Percentiles rank a stretch among this genome's conserved stretches.
These are phyloP conservation scores for Candida jianshihensis DNA, from an alignment of 805 yeast genomes.

Conservation along the genomic window DNA sequence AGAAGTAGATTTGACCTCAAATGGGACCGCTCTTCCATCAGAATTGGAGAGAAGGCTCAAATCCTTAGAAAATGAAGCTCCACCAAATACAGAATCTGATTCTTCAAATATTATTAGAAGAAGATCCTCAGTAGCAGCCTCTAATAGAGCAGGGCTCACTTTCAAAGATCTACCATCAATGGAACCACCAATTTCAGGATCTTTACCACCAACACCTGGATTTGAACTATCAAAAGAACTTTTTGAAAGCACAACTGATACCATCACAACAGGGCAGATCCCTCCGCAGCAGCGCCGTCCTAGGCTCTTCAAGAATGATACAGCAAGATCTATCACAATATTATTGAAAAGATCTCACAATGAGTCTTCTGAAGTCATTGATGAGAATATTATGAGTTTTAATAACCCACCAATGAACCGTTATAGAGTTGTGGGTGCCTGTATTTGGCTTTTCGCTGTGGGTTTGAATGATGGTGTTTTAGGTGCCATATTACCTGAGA, in stretches of 20 bases:
- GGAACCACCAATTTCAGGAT: slow-evolving; percentile 34
- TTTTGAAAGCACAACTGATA: slow-evolving; percentile 7
- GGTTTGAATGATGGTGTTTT: slow-evolving; percentile 53
- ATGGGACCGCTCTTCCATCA: not conserved
- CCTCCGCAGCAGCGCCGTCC: slow-evolving; percentile 9
- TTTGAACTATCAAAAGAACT: slow-evolving; percentile 20
- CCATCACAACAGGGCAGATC: not conserved
- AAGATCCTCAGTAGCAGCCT: slow-evolving; percentile 4
- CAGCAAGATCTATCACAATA: slow-evolving; percentile 8
- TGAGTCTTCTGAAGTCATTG: not conserved
- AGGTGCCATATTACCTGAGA: slow-evolving; percentile 51
- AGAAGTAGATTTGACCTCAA: no score
- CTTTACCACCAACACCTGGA: slow-evolving; percentile 36
- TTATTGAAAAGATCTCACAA: slow-evolving; percentile 6
- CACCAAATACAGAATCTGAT: not conserved
- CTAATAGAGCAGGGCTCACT: slow-evolving; percentile 7
- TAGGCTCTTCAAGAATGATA: slow-evolving; percentile 5
- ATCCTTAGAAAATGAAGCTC: not conserved
- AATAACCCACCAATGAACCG: slow-evolving; percentile 36
- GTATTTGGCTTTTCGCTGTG: slow-evolving; percentile 32
- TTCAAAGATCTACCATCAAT: slow-evolving; percentile 12
- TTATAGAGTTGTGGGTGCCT: slow-evolving; percentile 34
- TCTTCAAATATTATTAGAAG: slow-evolving; percentile 7
- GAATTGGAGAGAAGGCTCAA: not conserved
- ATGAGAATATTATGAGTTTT: slow-evolving; percentile 28